These are phyloP conservation scores for Calophaca sinica DNA, from an alignment of 306 rosid species.

Conservation along the genomic window DNA sequence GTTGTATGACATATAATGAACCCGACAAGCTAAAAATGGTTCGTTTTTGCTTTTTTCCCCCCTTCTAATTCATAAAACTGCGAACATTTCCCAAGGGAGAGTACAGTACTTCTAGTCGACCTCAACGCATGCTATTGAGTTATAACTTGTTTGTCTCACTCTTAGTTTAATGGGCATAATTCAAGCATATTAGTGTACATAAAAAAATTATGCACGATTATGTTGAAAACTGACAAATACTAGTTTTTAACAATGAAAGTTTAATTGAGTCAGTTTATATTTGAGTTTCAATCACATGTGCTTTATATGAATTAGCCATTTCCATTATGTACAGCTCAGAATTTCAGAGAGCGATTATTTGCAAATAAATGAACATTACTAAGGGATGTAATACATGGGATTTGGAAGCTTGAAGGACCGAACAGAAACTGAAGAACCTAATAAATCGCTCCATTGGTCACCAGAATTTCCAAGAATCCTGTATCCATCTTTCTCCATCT, in stretches of 20 bases:
- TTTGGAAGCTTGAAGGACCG: conserved; percentile 96
- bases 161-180: no score
- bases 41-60: no score
- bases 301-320: conserved; percentile 23
- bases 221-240: no score
- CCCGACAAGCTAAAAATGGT: no score
- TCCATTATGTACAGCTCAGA: conserved; percentile 43
- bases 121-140: no score
- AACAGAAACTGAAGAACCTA: conserved; percentile 64
- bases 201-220: no score
- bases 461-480: conserved; percentile 91
- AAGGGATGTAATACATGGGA: conserved; percentile 89
- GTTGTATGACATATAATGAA: no score
- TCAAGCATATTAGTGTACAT: not conserved
- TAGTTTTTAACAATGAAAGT: not conserved
- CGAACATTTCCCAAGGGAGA: no score
- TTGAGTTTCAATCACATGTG: conserved; percentile 21
- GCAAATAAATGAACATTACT: conserved; percentile 40
- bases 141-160: no score
- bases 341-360: conserved; percentile 30
- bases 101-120: no score
- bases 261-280: not conserved
- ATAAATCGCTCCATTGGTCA: conserved; percentile 94
- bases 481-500: conserved; percentile 79
- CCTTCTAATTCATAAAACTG: no score